Evolutionary conservation across 2,329 filamentous ascomycete genomes (phyloP), one percentile per base, ranked within the genome.

Genomic region (Apiospora aurea): DNA sequence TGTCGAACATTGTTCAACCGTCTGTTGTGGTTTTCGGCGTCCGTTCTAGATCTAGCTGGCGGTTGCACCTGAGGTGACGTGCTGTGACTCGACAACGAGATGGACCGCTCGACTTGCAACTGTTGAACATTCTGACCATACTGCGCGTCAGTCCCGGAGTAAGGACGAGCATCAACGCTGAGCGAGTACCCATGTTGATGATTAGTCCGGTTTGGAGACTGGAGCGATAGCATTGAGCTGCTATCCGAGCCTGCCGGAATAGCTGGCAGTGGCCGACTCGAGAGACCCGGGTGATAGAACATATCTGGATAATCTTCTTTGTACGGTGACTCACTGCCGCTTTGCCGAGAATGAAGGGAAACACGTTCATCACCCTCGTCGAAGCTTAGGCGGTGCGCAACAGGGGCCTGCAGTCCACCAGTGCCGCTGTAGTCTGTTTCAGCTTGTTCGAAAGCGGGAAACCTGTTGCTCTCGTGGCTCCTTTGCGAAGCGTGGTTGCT

Each of bases 21-120:
- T 71, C 85, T 86, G 77, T 86, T 88, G 51, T 90, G 86, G 76
- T 91, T 89, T 74, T 92, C 92, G 51, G 97, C 95, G 83, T 99
- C 96, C 11, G 96, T 99, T 82, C 97, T 95, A 47, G 96, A 98
- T 72, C 96, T 90, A 51, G 94, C 92, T n/a, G 96, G 95, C 43
- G 95, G 89, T 74, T 93, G 89, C 43, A 96, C 88, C 72, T 91
- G 89, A 46, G 95, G 95, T 10, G 93, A 93, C 74, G 92, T 94
- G 78, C 91, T 94, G 80, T 97, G 94, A 74, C 90, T 94, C 4
- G 93, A 91, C 72, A 98, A 83, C 43, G 96, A 98, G 46, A 94
- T 93, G 7, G 94, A 96, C 77, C 94, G 88, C 75, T 91, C 89
- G 1, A 89, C 87, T 64, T 86, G 84, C 70, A 83, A 80, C 69